Evolutionary conservation across 2,329 filamentous ascomycete species (phyloP).

Genomic region (Drechslerella coelobrocha): DNA sequence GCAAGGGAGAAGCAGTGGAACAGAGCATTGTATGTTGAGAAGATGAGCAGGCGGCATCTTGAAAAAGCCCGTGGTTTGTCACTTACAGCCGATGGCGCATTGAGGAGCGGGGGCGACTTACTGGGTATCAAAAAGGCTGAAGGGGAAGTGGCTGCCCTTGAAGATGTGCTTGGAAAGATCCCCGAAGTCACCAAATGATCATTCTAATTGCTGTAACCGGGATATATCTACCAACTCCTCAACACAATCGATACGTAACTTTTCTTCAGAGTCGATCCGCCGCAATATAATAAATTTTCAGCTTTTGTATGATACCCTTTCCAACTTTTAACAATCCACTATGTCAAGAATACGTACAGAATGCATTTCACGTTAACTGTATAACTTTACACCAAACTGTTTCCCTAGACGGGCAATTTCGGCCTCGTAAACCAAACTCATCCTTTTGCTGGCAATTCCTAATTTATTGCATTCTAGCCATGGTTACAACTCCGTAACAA

Average conservation of each 20-base stretch:
- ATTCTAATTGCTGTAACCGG: no score
- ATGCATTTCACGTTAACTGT: no score
- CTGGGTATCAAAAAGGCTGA: constrained; percentile 54
- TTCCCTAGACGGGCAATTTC: no score
- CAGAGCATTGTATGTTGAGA: constrained; percentile 81
- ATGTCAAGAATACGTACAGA: no score
- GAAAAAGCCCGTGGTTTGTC: constrained; percentile 74
- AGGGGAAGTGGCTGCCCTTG: constrained; percentile 55
- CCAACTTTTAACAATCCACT: not conserved
- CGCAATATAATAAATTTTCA: not conserved
- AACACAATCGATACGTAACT: no score
- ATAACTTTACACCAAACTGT: no score
- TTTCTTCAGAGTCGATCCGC: no score
- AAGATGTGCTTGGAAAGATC: constrained; percentile 59
- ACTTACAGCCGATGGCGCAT: constrained; percentile 67
- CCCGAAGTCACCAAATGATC: constrained; percentile 48
- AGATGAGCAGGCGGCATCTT: constrained; percentile 76
- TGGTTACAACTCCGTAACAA: no score
- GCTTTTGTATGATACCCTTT: not conserved
- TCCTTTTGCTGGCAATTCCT: no score
- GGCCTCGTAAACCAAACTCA: no score
- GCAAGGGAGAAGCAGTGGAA: constrained; percentile 71
- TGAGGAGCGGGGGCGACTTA: constrained; percentile 64
- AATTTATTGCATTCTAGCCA: no score
- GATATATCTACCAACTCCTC: not conserved